phyloP scores from a whole-genome alignment of 2,329 filamentous ascomycete species.

The Metarhizium anisopliae region DNA sequence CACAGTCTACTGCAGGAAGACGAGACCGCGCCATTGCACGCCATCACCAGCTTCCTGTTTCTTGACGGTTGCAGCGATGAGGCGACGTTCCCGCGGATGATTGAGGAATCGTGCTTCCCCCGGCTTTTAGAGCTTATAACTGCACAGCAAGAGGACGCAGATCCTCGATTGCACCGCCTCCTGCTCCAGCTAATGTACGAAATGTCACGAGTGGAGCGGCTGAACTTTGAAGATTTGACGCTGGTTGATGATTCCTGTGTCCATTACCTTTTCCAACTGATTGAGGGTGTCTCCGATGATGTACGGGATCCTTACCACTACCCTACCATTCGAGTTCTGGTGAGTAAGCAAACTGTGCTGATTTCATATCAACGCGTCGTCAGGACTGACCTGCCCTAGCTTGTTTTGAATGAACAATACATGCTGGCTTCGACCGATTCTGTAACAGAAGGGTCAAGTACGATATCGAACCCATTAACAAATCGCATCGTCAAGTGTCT shows the following conservation, averaged over 20 bases:
- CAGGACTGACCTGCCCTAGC: conserved; percentile 36
- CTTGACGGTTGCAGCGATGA: conserved; percentile 79
- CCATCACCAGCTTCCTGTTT: conserved; percentile 75
- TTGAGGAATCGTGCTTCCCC: conserved; percentile 73
- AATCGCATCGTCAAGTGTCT: conserved; percentile 92
- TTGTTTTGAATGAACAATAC: conserved; percentile 96
- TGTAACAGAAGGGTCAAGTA: conserved; percentile 22
- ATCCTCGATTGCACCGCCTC: conserved; percentile 66
- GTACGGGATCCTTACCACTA: conserved; percentile 92
- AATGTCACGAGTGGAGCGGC: conserved; percentile 84
- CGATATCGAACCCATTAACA: conserved; percentile 52
- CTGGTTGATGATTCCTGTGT: conserved; percentile 77
- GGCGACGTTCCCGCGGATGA: conserved; percentile 75
- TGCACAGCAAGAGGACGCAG: conserved; percentile 51
- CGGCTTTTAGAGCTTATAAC: conserved; percentile 76
- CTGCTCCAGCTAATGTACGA: conserved; percentile 89
- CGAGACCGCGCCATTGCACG: conserved; percentile 67
- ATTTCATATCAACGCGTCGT: neutral
- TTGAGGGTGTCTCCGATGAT: conserved; percentile 82
- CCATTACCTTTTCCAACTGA: conserved; percentile 72
- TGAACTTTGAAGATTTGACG: conserved; percentile 67
- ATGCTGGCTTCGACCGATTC: conserved; percentile 66
- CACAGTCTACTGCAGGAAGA: conserved; percentile 84
- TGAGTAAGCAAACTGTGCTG: conserved; percentile 35
- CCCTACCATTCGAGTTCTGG: conserved; percentile 83